These are phyloP conservation scores for Rhodosporidiobolus sp. DNA, from an alignment of 768 basidiomycete genomes.

Conservation along the genomic window DNA sequence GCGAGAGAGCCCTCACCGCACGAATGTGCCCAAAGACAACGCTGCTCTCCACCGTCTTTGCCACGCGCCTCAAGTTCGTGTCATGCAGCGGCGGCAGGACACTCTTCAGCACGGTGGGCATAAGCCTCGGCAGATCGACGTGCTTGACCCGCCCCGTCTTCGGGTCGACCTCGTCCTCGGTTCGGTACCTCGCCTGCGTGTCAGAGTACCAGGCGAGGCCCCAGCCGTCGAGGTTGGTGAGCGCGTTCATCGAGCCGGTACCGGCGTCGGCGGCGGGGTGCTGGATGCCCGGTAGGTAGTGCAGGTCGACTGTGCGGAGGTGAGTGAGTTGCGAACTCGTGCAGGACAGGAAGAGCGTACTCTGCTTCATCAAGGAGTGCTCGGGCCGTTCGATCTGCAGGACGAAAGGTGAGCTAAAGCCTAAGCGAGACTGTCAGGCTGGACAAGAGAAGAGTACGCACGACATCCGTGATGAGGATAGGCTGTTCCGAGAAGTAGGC, in stretches of 20 bases:
- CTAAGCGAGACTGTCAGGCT: no score
- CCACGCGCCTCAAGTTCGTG: background rate
- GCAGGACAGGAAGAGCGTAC: background rate
- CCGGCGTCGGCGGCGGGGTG: constrained; percentile 1
- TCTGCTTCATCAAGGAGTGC: constrained; percentile 1
- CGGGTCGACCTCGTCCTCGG: background rate
- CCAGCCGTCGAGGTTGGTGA: constrained; percentile 5
- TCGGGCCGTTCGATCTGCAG: background rate
- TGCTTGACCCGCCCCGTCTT: background rate
- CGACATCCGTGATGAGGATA: background rate
- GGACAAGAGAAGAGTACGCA: background rate
- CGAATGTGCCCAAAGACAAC: background rate
- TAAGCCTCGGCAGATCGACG: background rate
- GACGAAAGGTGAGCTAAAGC: background rate
- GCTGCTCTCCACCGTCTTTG: background rate
- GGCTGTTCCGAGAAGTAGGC: constrained; percentile 2
- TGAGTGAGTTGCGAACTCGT: background rate
- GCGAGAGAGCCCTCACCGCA: background rate
- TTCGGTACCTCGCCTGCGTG: background rate
- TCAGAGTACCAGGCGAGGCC: background rate
- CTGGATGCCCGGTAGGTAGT: constrained; percentile 2
- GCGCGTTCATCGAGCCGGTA: background rate
- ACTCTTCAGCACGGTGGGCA: background rate
- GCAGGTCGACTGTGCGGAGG: background rate
- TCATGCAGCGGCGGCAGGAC: background rate